Evolutionary conservation across 2,329 filamentous ascomycete genomes (phyloP).

Genomic region (Myriosclerotinia scirpicola): DNA sequence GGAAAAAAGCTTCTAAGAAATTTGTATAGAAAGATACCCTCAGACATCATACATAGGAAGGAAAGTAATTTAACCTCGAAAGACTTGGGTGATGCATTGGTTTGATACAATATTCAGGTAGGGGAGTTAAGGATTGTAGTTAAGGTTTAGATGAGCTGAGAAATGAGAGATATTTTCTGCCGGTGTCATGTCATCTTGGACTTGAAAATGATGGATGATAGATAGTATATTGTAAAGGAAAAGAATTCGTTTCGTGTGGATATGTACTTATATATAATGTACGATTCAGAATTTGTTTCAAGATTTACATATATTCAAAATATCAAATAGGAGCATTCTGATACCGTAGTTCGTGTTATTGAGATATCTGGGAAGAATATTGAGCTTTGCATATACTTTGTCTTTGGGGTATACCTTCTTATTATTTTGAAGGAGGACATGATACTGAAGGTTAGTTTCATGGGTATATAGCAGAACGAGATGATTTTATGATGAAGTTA

Average conservation of each 20-base stretch:
- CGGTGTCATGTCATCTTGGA: neutral
- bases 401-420: too few species aligned
- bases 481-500: too few species aligned
- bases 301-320: too few species aligned
- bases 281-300: too few species aligned
- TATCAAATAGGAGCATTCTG: too few species aligned
- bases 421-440: too few species aligned
- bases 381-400: too few species aligned
- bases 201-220: neutral
- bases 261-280: neutral
- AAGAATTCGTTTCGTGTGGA: neutral
- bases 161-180: neutral
- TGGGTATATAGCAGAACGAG: too few species aligned
- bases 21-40: slow-evolving; percentile 5
- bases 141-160: neutral
- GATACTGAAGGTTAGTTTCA: too few species aligned
- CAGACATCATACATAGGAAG: neutral
- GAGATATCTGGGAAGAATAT: too few species aligned
- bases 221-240: neutral
- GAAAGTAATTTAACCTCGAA: neutral
- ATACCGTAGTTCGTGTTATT: too few species aligned
- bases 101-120: neutral
- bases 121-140: neutral
- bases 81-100: neutral
- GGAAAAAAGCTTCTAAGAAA: neutral